Percentiles rank a stretch among this genome's conserved stretches.
Evolutionary conservation across 306 rosid species (phyloP).

Genomic region (Glycine latifolia): DNA sequence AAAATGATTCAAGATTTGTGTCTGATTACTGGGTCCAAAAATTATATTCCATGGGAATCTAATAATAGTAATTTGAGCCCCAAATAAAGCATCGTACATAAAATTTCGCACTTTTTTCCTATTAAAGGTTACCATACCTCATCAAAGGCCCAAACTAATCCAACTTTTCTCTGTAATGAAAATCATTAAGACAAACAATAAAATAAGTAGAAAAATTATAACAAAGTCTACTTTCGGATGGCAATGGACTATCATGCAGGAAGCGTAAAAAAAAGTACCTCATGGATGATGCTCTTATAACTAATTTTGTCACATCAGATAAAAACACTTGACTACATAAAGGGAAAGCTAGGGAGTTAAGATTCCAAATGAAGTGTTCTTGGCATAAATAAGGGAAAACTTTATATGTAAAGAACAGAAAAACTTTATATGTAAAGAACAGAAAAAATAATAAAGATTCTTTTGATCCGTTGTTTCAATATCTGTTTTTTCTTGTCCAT

Average conservation of each 20-base stretch:
- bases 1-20: slow-evolving; percentile 56
- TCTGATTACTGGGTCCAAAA: slow-evolving; percentile 57
- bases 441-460: slow-evolving; percentile 26
- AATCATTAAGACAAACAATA: slow-evolving; percentile 46
- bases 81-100: slow-evolving; percentile 42
- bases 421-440: slow-evolving; percentile 11
- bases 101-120: slow-evolving; percentile 28
- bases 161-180: slow-evolving; percentile 48
- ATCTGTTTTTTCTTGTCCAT: not conserved
- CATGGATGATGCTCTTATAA: slow-evolving; percentile 51
- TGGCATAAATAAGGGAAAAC: slow-evolving; percentile 9
- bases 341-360: slow-evolving; percentile 46
- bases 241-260: slow-evolving; percentile 50
- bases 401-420: slow-evolving; percentile 7
- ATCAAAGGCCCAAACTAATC: slow-evolving; percentile 47
- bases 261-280: slow-evolving; percentile 41
- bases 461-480: slow-evolving; percentile 6
- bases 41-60: slow-evolving; percentile 51
- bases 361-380: slow-evolving; percentile 54
- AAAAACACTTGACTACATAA: slow-evolving; percentile 40
- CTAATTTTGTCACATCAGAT: slow-evolving; percentile 56
- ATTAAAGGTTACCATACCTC: slow-evolving; percentile 39
- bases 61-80: slow-evolving; percentile 39
- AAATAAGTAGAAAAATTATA: slow-evolving; percentile 15
- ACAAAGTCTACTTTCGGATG: slow-evolving; percentile 49